Conservation (phyloP, 2,329 filamentous ascomycete genomes). For the Fusarium sp. region DNA sequence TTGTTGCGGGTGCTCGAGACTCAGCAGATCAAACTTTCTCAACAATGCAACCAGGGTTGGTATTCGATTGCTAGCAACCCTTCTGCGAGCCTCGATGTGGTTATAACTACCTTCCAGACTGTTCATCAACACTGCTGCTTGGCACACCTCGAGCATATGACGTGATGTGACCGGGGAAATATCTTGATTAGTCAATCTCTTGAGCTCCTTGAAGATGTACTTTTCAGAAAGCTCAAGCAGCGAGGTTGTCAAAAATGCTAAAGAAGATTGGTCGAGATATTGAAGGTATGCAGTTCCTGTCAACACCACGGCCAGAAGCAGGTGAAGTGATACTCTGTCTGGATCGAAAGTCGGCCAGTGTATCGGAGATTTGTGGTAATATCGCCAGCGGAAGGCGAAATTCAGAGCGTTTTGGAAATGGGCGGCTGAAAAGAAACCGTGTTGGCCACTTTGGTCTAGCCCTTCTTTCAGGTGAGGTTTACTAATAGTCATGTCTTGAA, state of each 20-base stretch:
- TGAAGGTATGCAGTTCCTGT: slow-evolving; percentile 17
- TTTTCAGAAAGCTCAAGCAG: slow-evolving; percentile 24
- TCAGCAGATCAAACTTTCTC: slow-evolving; percentile 7
- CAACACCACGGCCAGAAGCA: slow-evolving; percentile 14
- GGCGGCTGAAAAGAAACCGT: not conserved
- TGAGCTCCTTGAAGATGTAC: slow-evolving; percentile 27
- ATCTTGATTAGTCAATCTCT: not conserved
- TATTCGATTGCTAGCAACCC: slow-evolving; percentile 9
- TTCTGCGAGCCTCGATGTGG: slow-evolving; percentile 11
- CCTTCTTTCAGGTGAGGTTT: slow-evolving; percentile 21
- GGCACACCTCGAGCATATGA: slow-evolving; percentile 21
- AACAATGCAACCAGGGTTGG: slow-evolving; percentile 15
- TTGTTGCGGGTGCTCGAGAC: not conserved
- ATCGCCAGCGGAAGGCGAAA: slow-evolving; percentile 14
- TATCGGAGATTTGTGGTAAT: slow-evolving; percentile 18
- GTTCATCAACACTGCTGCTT: slow-evolving; percentile 26
- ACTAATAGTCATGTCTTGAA: not conserved
- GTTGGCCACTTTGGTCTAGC: not conserved
- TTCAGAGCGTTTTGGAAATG: slow-evolving; percentile 23
- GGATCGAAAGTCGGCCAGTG: slow-evolving; percentile 40
- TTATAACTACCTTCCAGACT: slow-evolving; percentile 19
- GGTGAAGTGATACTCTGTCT: slow-evolving; percentile 7
- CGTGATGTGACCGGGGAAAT: slow-evolving; percentile 1
- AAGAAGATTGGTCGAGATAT: not conserved
- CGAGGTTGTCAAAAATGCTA: not conserved